Base-by-base conservation (phyloP, 1,284 basidiomycete species). In the Polyporus tsugae region DNA sequence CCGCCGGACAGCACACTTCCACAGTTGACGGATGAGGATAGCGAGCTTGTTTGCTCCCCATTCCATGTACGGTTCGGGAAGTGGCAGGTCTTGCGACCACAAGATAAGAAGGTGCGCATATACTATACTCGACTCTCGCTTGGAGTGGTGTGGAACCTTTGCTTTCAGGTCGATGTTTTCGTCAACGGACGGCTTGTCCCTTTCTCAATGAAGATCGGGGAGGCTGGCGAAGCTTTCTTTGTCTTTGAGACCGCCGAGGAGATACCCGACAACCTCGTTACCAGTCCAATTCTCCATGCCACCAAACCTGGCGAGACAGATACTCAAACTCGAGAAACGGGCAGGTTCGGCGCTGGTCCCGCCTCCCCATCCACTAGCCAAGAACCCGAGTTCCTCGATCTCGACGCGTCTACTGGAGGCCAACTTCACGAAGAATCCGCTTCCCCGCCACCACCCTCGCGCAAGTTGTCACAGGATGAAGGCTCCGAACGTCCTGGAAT, bases 1-100 rank as follows among this genome's bases (percentile, higher is more conserved):
- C 71, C 63, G 15, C 49, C 62, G 22, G 58, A 70, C 35, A 60
- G 63, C 17, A 42, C 62, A 58, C 42, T 62, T 57, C 61, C 65
- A 63, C 67, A 66, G 64, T 60, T 70, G 52, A 83, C 88, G 68
- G 86, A 89, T 70, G 89, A 89, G 66, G 86, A 85, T 62, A 86
- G 85, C 29, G 93, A 93, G 74, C 89, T 98, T 41, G 93, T 90
- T 2, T 98, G 96, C 78, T 96, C 96, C 17, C 98, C 98, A 0
- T 99, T 99, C 78, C 98, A 99, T 81, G 97, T 99, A 53, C 87
- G 98, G 67, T 99, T 99, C 80, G 98, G 98, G 66, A 99, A 99
- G 86, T 93, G 97, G 85, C 96, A 97, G 80, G 96, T 99, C 2
- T 86, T 99, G 11, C 85, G 96, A 65, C 97, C 98, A 29, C 92